A percentile compares a stretch with the other conserved stretches of the same genome.
phyloP scores from a whole-genome alignment of 1,284 basidiomycete species.

The Tetrapyrgos nigripes region DNA sequence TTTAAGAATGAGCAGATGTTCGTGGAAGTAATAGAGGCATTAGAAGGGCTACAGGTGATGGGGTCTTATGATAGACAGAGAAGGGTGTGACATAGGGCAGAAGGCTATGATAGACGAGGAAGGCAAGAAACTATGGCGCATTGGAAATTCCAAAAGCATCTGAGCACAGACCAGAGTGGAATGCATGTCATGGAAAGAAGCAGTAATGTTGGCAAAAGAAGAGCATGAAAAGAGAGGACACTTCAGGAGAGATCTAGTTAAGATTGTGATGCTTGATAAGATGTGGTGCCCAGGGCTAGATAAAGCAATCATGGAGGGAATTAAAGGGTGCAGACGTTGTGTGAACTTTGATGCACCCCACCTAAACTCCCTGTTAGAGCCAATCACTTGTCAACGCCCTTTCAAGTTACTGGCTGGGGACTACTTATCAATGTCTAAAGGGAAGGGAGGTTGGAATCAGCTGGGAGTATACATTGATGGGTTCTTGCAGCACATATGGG shows the following conservation, averaged over 20 bases:
- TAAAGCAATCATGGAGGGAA: too few species aligned
- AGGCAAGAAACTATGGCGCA: constrained; percentile 28
- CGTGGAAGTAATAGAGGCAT: too few species aligned
- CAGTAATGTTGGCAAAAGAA: constrained; percentile 11
- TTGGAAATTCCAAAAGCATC: too few species aligned
- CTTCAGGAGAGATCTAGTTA: constrained; percentile 34
- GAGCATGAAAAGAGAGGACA: constrained; percentile 33
- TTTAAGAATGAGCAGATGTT: constrained; percentile 31
- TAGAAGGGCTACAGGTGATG: constrained; percentile 26
- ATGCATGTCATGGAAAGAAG: constrained; percentile 22
- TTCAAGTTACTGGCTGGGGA: constrained; percentile 43
- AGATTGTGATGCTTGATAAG: constrained; percentile 32
- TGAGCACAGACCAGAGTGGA: constrained; percentile 23
- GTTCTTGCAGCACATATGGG: constrained; percentile 36
- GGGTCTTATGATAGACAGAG: constrained; percentile 5
- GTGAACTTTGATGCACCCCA: too few species aligned
- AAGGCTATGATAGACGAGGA: constrained; percentile 37
- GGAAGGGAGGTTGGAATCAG: too few species aligned
- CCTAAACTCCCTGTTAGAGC: too few species aligned
- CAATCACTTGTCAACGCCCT: constrained; percentile 40
- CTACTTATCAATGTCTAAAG: constrained; percentile 40
- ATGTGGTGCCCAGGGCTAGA: too few species aligned
- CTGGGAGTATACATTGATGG: constrained; percentile 33
- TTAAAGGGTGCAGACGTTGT: too few species aligned
- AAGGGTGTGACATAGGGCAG: constrained; percentile 32